Base-by-base conservation (phyloP, 345 rosid species). In the Sapria himalayana region DNA sequence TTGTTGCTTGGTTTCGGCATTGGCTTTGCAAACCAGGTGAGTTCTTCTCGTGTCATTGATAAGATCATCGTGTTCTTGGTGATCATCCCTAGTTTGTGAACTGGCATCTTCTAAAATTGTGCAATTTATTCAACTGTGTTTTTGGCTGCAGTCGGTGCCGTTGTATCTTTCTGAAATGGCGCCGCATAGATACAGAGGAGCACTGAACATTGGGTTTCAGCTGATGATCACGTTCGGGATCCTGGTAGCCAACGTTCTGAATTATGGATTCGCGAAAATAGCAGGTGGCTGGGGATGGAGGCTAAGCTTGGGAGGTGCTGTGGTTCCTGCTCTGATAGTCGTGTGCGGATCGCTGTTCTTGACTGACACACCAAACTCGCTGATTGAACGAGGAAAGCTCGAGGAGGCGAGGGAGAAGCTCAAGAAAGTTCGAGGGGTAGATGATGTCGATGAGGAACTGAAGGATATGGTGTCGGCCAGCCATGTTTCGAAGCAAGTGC, bases 11-110 rank as follows among this genome's bases (percentile, higher is more conserved):
- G 99, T 49, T 84, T 91, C 18, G 99, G 99, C 25, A 70, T 91
- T 33, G 99, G 99, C 10, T 91, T 91, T 39, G 93, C 99, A 37
- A 91, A 84, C 58, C 99, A 91, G 99, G 99, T 91, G 48, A 39
- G 5, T 39, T 5, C 2, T 29, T 4, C 33, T 52, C 49, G 29
- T 19, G 22, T 29, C 29, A 31, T 22, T 21, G 18, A 25, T 42
- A 3, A 37, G 20, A 16, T 41, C 11, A 20, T 35, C 19, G 22
- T 24, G 1, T 11, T 16, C 9, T 23, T 29, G 27, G 7, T 27
- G 29, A 25, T 27, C 10, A 10, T n/a, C 24, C 9, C 4, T 20
- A n/a, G 19, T 27, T 27, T 18, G 3, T 39, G 2, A 4, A 17
- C 19, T 16, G 16, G 33, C 14, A 46, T 11, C 9, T 47, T 23